Evolutionary conservation across 2,329 filamentous ascomycete genomes (phyloP), one percentile per base, ranked within the genome.

Genomic region (Fonsecaea pedrosoi): DNA sequence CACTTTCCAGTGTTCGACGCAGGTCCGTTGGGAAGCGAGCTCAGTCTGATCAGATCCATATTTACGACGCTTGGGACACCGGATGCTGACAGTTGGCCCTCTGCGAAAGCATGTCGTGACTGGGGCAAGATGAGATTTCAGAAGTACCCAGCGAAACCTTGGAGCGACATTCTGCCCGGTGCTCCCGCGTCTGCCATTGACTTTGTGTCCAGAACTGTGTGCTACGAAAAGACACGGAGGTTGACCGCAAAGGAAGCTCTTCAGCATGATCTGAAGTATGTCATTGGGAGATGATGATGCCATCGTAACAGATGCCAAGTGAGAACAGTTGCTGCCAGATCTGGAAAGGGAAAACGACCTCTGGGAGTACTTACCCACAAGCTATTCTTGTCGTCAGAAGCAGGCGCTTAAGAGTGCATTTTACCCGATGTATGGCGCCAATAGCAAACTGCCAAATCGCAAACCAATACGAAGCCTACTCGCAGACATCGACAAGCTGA

Each of bases 1-100:
- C 72, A 87, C 80, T 54, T 80, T 67, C 84, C 90, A 0, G 82
- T 98, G 0, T 98, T 99, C 73, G 90, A 95, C 75, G 92, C 92
- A 3, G 91, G 92, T 1, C 92, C 96, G 73, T 85, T 98, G 59
- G 95, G 96, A 0, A 98, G 92, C 75, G 95, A 99, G 78, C 83
- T 99, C 45, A 91, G 92, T 0, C 82, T 99, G 59, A 94, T 99
- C 64, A 85, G 94, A 61, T 97, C 92, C 74, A 94, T 98, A 40
- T 98, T 99, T 80, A 89, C 91, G 78, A 96, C 90, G 0, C 78
- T 99, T 6, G 96, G 96, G 1, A 97, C 94, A 1, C 95, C 95
- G 0, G 90, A 90, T 54, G 78, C 84, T n/a, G 82, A 89, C 60
- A 87, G 83, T 0, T 99, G 95, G 95, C 95, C 95, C 1, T 80